Evolutionary conservation across 345 rosid genomes (phyloP), one percentile per base, ranked within the genome.

Genomic region (Eucalyptus regnans): DNA sequence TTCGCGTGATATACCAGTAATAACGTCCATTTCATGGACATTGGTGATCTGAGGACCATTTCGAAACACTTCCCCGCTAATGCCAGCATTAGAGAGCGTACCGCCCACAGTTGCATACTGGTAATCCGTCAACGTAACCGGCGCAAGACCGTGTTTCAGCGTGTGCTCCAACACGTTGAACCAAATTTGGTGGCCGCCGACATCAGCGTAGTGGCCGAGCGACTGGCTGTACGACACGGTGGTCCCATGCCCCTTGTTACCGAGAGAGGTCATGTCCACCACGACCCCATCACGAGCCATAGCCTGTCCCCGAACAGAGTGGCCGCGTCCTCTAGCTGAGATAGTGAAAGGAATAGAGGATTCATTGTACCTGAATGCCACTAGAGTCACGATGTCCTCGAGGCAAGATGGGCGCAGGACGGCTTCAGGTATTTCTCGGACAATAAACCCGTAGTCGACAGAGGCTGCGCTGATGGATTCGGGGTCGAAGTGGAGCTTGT

Each of bases 21-120:
- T 76, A 60, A 93, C 96, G 58, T 94, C 95, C 91, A 94, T 50
- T 64, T 92, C 93, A 46, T 56, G 49, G 18, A 94, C 95, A 52
- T 94, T 93, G 91, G 86, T 90, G 86, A 92, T 93, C 91, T 92
- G 95, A n/a, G 95, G 95, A 15, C 95, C 94, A 44, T 87, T 87
- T 2, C 92, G 91, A 50, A 92, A 91, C 12, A 90, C 88, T 58
- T 92, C 92, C 49, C 96, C 96, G 62, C 95, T 86, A 48, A 94
- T 91, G 54, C 95, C 96, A 3, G 94, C 96, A 56, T 93, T 92
- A 10, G 94, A 94, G 13, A 94, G 92, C 11, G 95, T 94, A 33
- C 96, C 96, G 5, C 96, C 94, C 23, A 93, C 91, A 20, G 89
- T 92, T 5, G 92, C 88, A 29, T 91, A 88, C 89, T 91, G 88